Evolutionary conservation across 2,329 filamentous ascomycete species (phyloP).

Genomic region (Colletotrichum sp.): DNA sequence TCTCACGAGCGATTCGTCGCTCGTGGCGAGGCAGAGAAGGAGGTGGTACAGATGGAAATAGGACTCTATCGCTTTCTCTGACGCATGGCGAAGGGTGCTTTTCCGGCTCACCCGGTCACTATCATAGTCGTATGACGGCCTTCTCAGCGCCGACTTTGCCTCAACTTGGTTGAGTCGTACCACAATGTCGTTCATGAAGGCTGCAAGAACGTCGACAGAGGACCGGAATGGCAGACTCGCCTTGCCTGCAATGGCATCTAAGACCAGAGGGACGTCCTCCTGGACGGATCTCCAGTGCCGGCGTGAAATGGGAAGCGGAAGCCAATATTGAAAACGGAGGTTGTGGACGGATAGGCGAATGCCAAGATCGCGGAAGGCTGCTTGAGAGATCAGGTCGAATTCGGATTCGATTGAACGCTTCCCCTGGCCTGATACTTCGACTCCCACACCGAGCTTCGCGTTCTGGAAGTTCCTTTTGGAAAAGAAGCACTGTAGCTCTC

Average conservation of each 20-base stretch:
- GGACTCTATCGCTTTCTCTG: conserved; percentile 57
- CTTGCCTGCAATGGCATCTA: conserved; percentile 26
- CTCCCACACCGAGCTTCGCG: conserved; percentile 48
- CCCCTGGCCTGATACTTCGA: conserved; percentile 29
- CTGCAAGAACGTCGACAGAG: conserved; percentile 41
- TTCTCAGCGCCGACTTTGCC: background rate
- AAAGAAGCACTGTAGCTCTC: conserved; percentile 53
- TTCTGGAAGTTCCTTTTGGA: conserved; percentile 45
- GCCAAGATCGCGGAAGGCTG: conserved; percentile 39
- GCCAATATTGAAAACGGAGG: conserved; percentile 45
- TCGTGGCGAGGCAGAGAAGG: conserved; percentile 50
- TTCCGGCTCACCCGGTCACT: conserved; percentile 20
- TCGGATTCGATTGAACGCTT: conserved; percentile 44
- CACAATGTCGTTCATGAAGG: conserved; percentile 57
- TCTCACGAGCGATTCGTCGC: conserved; percentile 36
- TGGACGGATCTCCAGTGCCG: conserved; percentile 48
- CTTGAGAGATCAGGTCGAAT: conserved; percentile 52
- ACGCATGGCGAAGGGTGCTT: conserved; percentile 50
- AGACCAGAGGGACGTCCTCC: conserved; percentile 22
- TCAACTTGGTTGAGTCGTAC: conserved; percentile 47
- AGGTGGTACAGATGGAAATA: conserved; percentile 59
- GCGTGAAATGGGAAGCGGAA: conserved; percentile 50
- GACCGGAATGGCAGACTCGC: conserved; percentile 22
- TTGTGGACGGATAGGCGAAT: conserved; percentile 48
- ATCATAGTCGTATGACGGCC: background rate